Conservation (phyloP, 2,329 filamentous ascomycete species). For the Botryotinia calthae region DNA sequence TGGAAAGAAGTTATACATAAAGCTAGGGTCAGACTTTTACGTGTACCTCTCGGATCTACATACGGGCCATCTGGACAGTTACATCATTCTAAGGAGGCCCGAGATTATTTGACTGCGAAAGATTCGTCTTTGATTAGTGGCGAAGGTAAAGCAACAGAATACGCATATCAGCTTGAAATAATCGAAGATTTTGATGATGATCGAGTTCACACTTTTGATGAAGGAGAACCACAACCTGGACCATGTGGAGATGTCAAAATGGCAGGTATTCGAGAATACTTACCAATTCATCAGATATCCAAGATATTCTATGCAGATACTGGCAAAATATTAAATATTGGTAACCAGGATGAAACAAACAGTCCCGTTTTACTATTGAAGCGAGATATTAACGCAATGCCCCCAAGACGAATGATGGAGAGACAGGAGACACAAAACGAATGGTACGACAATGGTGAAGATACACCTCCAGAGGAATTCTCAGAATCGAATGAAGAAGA, state of each 20-base stretch:
- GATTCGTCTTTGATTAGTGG: constrained; percentile 28
- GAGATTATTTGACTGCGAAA: constrained; percentile 20
- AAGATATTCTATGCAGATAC: constrained; percentile 79
- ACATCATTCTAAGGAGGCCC: constrained; percentile 14
- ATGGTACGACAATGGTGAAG: constrained; percentile 27
- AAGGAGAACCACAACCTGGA: constrained; percentile 50
- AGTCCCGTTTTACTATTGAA: constrained; percentile 67
- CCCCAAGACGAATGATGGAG: constrained; percentile 65
- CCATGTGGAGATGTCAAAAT: constrained; percentile 58
- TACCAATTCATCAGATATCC: constrained; percentile 70
- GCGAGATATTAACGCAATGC: constrained; percentile 62
- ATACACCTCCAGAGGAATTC: constrained; percentile 19
- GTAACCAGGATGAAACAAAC: constrained; percentile 62
- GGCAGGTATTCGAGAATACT: constrained; percentile 63
- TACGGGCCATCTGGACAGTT: constrained; percentile 16
- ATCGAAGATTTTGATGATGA: constrained; percentile 71
- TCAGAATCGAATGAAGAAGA: constrained; percentile 36
- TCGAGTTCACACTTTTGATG: constrained; percentile 64
- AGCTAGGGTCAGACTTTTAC: constrained; percentile 69
- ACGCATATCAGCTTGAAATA: constrained; percentile 66
- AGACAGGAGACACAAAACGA: constrained; percentile 31
- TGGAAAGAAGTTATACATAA: constrained; percentile 99
- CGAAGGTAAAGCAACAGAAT: constrained; percentile 48
- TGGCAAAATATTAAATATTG: constrained; percentile 71
- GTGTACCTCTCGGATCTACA: constrained; percentile 32